Percentiles rank a stretch among this genome's conserved stretches.
These are phyloP conservation scores for Cryptococcus sp. DNA, from an alignment of 1,284 basidiomycete species.

Conservation along the genomic window DNA sequence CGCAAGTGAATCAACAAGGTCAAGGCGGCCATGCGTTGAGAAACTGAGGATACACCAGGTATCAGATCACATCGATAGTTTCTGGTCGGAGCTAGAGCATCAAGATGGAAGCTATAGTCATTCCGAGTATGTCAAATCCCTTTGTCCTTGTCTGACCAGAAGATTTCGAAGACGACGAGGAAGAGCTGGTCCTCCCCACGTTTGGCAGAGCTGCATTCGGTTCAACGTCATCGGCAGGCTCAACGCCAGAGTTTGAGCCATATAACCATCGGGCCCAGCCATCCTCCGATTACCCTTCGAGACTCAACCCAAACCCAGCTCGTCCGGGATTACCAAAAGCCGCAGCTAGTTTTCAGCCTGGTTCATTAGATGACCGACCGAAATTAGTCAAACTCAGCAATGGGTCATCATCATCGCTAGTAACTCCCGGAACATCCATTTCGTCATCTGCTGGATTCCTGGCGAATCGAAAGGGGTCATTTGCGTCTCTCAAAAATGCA, in stretches of 20 bases:
- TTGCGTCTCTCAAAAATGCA: slow-evolving; percentile 80
- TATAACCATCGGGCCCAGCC: slow-evolving; percentile 25
- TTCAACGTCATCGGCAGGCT: slow-evolving; percentile 11
- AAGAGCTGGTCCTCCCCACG: slow-evolving; percentile 33
- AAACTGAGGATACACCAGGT: no score
- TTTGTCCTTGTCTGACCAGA: not conserved
- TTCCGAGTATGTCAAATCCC: slow-evolving; percentile 34
- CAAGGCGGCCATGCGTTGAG: no score
- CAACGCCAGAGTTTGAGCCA: slow-evolving; percentile 19
- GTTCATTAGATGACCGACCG: slow-evolving; percentile 10
- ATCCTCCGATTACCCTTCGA: slow-evolving; percentile 19
- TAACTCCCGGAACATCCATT: slow-evolving; percentile 26
- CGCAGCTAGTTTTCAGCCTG: slow-evolving; percentile 20
- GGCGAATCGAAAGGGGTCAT: slow-evolving; percentile 68
- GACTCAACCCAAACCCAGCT: slow-evolving; percentile 19
- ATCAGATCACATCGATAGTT: not conserved
- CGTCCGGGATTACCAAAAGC: slow-evolving; percentile 20
- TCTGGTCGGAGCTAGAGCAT: not conserved
- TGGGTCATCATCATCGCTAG: slow-evolving; percentile 49
- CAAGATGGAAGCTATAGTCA: slow-evolving; percentile 36
- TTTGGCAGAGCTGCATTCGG: slow-evolving; percentile 26
- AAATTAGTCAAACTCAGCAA: slow-evolving; percentile 41
- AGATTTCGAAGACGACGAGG: slow-evolving; percentile 45
- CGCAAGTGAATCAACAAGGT: no score
- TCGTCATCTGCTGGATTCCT: slow-evolving; percentile 25